These are phyloP conservation scores for Beauveria medogensis DNA, from an alignment of 2,329 filamentous ascomycete species.

Conservation along the genomic window DNA sequence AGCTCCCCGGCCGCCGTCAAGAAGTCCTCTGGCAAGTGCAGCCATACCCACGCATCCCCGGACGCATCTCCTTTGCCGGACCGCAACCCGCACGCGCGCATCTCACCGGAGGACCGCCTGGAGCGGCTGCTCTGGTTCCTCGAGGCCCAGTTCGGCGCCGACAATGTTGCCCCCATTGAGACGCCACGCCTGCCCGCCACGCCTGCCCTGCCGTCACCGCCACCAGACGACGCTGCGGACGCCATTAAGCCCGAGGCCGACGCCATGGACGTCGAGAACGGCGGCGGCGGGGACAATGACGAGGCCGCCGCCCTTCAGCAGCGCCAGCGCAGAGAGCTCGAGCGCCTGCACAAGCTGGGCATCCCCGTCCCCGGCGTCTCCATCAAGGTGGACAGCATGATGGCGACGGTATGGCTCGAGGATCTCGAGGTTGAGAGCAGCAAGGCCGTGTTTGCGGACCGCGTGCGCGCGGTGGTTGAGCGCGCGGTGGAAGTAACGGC, in stretches of 20 bases:
- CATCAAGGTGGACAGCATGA: constrained; percentile 80
- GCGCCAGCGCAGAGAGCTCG: constrained; percentile 60
- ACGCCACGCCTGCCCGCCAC: constrained; percentile 46
- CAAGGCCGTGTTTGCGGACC: constrained; percentile 69
- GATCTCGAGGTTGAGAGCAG: constrained; percentile 80
- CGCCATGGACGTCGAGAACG: constrained; percentile 13
- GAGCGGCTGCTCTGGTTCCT: constrained; percentile 89
- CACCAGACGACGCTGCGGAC: constrained; percentile 19
- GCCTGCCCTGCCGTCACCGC: constrained; percentile 19
- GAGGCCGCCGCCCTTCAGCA: constrained; percentile 38
- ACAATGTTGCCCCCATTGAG: constrained; percentile 72
- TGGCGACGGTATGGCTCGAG: constrained; percentile 87
- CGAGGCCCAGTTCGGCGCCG: constrained; percentile 86
- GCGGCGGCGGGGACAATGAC: constrained; percentile 23
- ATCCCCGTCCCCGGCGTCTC: constrained; percentile 86
- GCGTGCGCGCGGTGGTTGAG: constrained; percentile 84
- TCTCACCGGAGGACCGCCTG: constrained; percentile 68
- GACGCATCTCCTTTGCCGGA: constrained; percentile 15
- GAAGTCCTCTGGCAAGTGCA: constrained; percentile 38
- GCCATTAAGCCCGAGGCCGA: constrained; percentile 16
- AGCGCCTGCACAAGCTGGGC: constrained; percentile 71
- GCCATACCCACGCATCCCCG: constrained; percentile 36
- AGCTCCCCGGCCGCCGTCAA: constrained; percentile 92
- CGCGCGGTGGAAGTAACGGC: constrained; percentile 81
- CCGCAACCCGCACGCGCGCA: constrained; percentile 59